Evolutionary conservation across 257 asterid genomes (phyloP).

Genomic region (Ehretia macrophylla): DNA sequence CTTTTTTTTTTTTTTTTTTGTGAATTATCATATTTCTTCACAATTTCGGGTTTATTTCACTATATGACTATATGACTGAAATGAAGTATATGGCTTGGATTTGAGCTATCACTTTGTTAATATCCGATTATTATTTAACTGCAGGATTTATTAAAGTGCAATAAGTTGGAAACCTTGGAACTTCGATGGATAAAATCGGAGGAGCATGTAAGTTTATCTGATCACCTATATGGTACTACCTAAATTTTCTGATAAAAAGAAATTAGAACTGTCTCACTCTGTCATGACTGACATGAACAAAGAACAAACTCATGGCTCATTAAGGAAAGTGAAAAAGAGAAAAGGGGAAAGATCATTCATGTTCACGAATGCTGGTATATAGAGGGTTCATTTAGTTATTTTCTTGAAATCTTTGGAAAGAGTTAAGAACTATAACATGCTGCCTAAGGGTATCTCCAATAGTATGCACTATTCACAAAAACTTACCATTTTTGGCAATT

Average conservation of each 20-base stretch:
- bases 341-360: neutral
- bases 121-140: conserved; percentile 20
- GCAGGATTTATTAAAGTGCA: conserved; percentile 63
- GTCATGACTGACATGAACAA: neutral
- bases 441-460: too few species aligned
- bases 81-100: too few species aligned
- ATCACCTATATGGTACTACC: neutral
- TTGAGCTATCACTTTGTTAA: neutral
- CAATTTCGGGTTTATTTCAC: too few species aligned
- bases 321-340: too few species aligned
- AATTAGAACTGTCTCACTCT: neutral
- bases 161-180: conserved; percentile 70
- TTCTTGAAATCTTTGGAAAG: neutral
- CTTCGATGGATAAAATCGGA: conserved; percentile 83
- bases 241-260: neutral
- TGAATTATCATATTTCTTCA: too few species aligned
- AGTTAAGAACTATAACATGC: too few species aligned
- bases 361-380: neutral
- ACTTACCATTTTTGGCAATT: too few species aligned
- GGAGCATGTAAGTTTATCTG: conserved; percentile 58
- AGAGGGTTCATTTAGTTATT: neutral
- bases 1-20: too few species aligned
- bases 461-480: too few species aligned
- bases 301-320: too few species aligned
- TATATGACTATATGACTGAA: too few species aligned